These are phyloP conservation scores for Ormosia emarginata DNA, from an alignment of 306 rosid genomes.

Conservation along the genomic window DNA sequence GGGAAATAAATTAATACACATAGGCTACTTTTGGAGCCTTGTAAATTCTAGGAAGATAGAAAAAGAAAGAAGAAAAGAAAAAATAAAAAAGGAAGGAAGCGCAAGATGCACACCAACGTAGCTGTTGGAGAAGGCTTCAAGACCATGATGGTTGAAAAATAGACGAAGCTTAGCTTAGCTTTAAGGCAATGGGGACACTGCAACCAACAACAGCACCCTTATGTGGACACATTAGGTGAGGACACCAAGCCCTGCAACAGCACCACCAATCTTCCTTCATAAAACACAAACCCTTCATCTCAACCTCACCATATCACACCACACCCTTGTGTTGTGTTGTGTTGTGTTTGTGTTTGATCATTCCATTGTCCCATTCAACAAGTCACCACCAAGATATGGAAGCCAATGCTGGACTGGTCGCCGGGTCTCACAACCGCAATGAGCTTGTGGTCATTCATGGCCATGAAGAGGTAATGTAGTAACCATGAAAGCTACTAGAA, in stretches of 20 bases:
- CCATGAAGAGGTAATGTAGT: conserved; percentile 60
- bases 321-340: background rate
- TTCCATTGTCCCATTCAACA: conserved; percentile 32
- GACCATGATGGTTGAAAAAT: conserved; percentile 31
- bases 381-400: background rate
- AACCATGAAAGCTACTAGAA: background rate
- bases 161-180: conserved; percentile 50
- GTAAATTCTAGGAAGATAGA: background rate
- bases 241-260: background rate
- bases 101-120: background rate
- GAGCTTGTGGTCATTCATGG: conserved; percentile 80
- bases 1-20: too few relatives aligned
- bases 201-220: conserved; percentile 52
- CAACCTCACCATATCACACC: background rate
- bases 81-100: background rate
- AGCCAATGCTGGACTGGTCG: conserved; percentile 78
- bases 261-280: background rate
- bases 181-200: conserved; percentile 60
- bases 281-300: conserved; percentile 29
- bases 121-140: background rate
- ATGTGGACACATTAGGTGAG: conserved; percentile 38
- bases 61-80: background rate
- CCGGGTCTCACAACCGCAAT: conserved; percentile 84
- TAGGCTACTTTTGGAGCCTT: background rate
- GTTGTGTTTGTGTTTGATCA: background rate